Evolutionary conservation across 31 red algal genomes (phyloP).

Genomic region (Bonnemaisonia californica): DNA sequence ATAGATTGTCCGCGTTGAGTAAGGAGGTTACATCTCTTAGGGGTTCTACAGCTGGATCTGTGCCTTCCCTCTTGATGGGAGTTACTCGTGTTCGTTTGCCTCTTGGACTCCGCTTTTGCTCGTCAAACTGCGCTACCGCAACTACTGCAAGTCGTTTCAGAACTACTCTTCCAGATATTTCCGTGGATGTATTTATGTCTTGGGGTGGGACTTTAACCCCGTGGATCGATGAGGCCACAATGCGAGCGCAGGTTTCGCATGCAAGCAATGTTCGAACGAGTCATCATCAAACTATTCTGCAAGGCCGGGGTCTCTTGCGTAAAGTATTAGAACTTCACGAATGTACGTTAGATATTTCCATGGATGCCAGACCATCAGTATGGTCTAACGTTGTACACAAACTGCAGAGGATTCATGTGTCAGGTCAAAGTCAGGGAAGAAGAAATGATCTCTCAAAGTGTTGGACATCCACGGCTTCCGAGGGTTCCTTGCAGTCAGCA

Average conservation of each 20-base stretch:
- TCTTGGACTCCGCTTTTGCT: conserved; percentile 35
- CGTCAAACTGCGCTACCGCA: conserved; percentile 35
- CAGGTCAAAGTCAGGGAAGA: conserved; percentile 2
- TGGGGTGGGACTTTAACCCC: conserved; percentile 62
- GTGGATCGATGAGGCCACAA: conserved; percentile 76
- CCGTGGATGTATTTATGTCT: conserved; percentile 46
- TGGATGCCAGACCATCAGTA: conserved; percentile 41
- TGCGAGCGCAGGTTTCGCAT: conserved; percentile 64
- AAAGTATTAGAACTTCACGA: conserved; percentile 37
- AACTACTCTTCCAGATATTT: conserved; percentile 43
- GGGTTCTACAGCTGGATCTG: neutral
- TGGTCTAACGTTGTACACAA: conserved; percentile 31
- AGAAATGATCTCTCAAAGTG: conserved; percentile 21
- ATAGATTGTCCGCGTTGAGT: neutral
- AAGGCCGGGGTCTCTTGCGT: conserved; percentile 29
- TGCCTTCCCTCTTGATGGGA: conserved; percentile 42
- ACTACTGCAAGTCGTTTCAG: conserved; percentile 9
- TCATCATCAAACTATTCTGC: conserved; percentile 21
- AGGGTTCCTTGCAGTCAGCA: neutral
- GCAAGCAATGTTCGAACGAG: conserved; percentile 10
- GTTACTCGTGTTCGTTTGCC: conserved; percentile 18
- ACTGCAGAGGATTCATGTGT: conserved; percentile 47
- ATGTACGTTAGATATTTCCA: conserved; percentile 27
- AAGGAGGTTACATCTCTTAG: neutral
- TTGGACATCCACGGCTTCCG: neutral